These are phyloP conservation scores for Sporisorium sorghi DNA, from an alignment of 1,284 basidiomycete genomes.

Conservation along the genomic window DNA sequence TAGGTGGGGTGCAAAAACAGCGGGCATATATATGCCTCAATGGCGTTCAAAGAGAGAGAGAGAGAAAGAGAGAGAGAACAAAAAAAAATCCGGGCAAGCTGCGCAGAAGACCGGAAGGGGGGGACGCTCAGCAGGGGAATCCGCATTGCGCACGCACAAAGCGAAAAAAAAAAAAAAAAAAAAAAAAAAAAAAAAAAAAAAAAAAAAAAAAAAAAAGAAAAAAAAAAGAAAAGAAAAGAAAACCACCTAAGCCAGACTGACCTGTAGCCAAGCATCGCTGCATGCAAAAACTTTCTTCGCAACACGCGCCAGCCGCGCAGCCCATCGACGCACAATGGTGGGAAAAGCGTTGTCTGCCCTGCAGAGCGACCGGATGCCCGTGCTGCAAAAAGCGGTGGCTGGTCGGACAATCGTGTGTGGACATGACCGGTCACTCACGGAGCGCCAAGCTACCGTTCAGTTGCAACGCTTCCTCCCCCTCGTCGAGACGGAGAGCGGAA, in stretches of 20 bases:
- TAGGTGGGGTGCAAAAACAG: not conserved
- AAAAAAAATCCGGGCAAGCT: not conserved
- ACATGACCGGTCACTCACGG: slow-evolving; percentile 30
- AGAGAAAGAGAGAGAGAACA: too few species aligned
- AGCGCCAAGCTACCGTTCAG: slow-evolving; percentile 6
- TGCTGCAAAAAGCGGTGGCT: not conserved
- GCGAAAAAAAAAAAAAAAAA: not conserved
- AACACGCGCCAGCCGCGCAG: slow-evolving; percentile 30
- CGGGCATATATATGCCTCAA: not conserved
- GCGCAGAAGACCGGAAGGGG: not conserved
- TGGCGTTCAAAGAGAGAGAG: slow-evolving; percentile 1
- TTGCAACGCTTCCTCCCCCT: not conserved
- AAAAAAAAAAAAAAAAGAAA: too few species aligned
- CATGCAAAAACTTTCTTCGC: slow-evolving; percentile 10
- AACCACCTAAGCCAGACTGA: too few species aligned
- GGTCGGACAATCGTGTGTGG: slow-evolving; percentile 13
- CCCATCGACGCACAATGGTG: slow-evolving; percentile 7
- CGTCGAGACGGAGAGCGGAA: slow-evolving; percentile 2
- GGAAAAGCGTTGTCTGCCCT: slow-evolving; percentile 5
- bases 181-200: too few species aligned
- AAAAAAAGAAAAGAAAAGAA: too few species aligned
- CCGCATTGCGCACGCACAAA: not conserved
- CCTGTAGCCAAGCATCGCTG: slow-evolving; percentile 22
- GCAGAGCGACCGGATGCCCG: not conserved
- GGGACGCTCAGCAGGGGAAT: not conserved